phyloP scores from a whole-genome alignment of 225 moss, liverwort and hornwort species.

The Polytrichum commune region DNA sequence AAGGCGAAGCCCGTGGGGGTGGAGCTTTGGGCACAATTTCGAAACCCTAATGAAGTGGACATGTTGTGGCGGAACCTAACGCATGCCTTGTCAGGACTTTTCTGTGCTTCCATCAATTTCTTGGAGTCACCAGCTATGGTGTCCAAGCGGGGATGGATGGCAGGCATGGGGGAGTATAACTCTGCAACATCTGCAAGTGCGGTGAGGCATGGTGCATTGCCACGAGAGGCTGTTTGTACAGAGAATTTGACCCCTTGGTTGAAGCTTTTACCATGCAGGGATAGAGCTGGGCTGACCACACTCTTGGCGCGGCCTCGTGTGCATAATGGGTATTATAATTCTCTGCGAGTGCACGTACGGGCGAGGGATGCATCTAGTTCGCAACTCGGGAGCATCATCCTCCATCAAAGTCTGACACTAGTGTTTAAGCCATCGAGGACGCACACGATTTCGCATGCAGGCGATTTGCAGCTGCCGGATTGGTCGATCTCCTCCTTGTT shows the following conservation, averaged over 20 bases:
- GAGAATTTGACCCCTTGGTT: slow-evolving; percentile 98
- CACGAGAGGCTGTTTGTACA: slow-evolving; percentile 90
- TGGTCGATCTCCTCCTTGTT: slow-evolving; percentile 82
- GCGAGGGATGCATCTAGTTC: slow-evolving; percentile 20
- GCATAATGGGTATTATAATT: slow-evolving; percentile 78
- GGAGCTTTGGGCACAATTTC: slow-evolving; percentile 80
- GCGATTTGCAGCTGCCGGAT: slow-evolving; percentile 24
- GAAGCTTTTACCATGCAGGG: slow-evolving; percentile 94
- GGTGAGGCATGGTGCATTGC: slow-evolving; percentile 79
- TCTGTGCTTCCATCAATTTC: slow-evolving; percentile 91
- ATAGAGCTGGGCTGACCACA: slow-evolving; percentile 77
- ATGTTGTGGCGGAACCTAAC: slow-evolving; percentile 86
- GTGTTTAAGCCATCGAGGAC: slow-evolving; percentile 53
- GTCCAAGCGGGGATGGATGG: slow-evolving; percentile 42
- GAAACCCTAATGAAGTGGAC: slow-evolving; percentile 54
- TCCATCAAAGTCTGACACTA: slow-evolving; percentile 74
- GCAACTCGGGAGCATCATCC: slow-evolving; percentile 12
- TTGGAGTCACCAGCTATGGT: slow-evolving; percentile 76
- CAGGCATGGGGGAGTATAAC: slow-evolving; percentile 5
- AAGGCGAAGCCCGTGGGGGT: slow-evolving; percentile 82
- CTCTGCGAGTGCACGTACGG: slow-evolving; percentile 67
- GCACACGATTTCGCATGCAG: slow-evolving; percentile 1
- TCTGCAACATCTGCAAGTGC: neutral
- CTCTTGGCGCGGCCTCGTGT: slow-evolving; percentile 84
- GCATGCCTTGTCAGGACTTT: slow-evolving; percentile 85